Evolutionary conservation across 2,329 filamentous ascomycete genomes (phyloP), one percentile per base, ranked within the genome.

Genomic region (Aureobasidium uvarum): DNA sequence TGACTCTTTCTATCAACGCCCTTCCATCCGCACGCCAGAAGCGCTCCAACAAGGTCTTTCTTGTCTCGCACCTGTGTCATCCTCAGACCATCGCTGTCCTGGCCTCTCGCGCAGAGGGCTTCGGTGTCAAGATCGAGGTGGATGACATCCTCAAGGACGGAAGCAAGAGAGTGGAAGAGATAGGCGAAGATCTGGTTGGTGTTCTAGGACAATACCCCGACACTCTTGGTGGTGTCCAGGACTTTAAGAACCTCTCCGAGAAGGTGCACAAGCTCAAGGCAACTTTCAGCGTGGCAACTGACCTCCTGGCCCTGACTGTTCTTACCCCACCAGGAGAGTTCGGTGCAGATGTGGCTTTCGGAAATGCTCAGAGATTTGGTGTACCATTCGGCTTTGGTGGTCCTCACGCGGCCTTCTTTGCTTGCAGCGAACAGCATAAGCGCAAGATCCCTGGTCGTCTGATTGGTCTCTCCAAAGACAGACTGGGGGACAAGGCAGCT

Each of bases 351-450:
- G 91, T 98, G 71, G 94, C 93, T 5, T 96, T 98, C 74, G 94
- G 94, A 70, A 96, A 89, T 73, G 88, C 94, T 18, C 94, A 98
- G 80, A 84, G 94, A 66, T 90, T 97, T 68, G 94, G 94, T 76
- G 91, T 98, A 14, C 93, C 94, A 2, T 86, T 97, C 74, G 94
- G 94, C 58, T 96, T 89, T 71, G 94, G 94, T 72, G 94, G 94
- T 23, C 94, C 94, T n/a, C 94, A 97, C 74, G 94, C 94, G 31
- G 94, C 93, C 20, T 98, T 98, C 84, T 97, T 98, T 76, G 91
- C 94, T 23, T 92, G 93, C 64, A 86, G 86, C 64, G 93, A 97
- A 58, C 91, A 94, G 78, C 87, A 94, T 80, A 97, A 97, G 85
- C 86, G 94, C 67, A 96, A 96, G 80, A 94, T 97, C 69, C 94